phyloP scores from a whole-genome alignment of 257 asterid genomes.

The Solanum pennellii region DNA sequence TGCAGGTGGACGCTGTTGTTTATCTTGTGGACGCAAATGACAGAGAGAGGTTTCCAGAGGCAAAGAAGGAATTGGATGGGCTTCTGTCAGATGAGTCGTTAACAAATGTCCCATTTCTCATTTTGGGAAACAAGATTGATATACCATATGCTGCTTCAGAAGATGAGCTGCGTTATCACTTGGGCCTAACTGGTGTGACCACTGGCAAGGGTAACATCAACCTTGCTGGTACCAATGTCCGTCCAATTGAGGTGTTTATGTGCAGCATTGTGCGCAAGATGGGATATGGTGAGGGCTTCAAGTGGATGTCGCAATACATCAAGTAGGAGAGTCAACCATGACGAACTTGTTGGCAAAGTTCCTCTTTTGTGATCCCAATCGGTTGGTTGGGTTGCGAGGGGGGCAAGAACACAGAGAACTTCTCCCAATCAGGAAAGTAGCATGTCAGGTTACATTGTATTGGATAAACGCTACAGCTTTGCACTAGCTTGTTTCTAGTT shows the following conservation, averaged over 20 bases:
- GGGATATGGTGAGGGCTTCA: conserved; percentile 54
- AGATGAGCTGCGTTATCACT: conserved; percentile 24
- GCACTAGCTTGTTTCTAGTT: neutral
- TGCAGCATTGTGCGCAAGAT: conserved; percentile 47
- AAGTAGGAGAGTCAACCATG: conserved; percentile 3
- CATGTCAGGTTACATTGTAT: neutral
- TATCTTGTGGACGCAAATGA: conserved; percentile 37
- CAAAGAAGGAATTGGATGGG: conserved; percentile 38
- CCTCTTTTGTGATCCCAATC: neutral
- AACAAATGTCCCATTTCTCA: conserved; percentile 30
- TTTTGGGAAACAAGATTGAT: conserved; percentile 41
- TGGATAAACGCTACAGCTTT: neutral
- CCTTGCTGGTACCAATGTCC: conserved; percentile 7
- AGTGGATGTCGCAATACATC: conserved; percentile 37
- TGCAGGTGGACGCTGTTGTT: conserved; percentile 37
- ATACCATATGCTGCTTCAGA: conserved; percentile 38
- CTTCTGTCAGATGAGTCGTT: conserved; percentile 29
- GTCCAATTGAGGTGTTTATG: conserved; percentile 39
- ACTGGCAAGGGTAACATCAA: conserved; percentile 31
- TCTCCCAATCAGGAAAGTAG: neutral
- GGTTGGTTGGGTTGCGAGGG: neutral
- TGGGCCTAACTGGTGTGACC: conserved; percentile 28
- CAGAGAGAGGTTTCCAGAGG: conserved; percentile 31
- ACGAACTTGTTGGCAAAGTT: neutral
- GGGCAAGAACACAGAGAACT: neutral